phyloP scores from a whole-genome alignment of 2,329 filamentous ascomycete species.

The Gaeumannomyces tritici region DNA sequence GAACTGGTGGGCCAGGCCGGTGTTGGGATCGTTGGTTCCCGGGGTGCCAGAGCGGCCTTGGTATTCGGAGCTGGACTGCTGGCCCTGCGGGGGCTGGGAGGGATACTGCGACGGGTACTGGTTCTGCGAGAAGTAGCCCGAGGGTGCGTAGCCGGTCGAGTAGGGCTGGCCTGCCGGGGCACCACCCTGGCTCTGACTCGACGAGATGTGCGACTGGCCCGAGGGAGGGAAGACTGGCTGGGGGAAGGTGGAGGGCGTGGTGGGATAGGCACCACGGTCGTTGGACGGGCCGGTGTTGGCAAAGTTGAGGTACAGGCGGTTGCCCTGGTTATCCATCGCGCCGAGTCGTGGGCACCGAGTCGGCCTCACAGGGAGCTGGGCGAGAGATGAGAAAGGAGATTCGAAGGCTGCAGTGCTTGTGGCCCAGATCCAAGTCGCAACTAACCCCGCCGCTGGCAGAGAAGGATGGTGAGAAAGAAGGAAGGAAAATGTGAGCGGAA shows the following conservation, averaged over 20 bases:
- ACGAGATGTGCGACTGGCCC: constrained; percentile 22
- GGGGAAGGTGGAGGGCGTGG: constrained; percentile 91
- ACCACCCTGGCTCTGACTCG: constrained; percentile 20
- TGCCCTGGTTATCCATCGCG: constrained; percentile 48
- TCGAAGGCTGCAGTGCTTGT: not conserved
- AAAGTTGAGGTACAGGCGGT: constrained; percentile 57
- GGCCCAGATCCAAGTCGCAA: not conserved
- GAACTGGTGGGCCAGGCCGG: constrained; percentile 89
- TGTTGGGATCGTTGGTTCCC: constrained; percentile 71
- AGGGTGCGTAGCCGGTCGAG: constrained; percentile 30
- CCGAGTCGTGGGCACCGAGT: constrained; percentile 5
- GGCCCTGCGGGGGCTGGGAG: constrained; percentile 29
- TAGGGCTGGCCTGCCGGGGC: constrained; percentile 38
- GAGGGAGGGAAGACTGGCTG: constrained; percentile 64
- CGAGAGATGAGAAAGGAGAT: not conserved
- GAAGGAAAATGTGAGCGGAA: not conserved
- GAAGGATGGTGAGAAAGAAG: not conserved
- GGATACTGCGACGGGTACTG: constrained; percentile 18
- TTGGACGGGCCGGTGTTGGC: constrained; percentile 37
- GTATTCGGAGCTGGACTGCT: constrained; percentile 29
- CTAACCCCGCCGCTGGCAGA: not conserved
- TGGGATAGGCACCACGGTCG: constrained; percentile 66
- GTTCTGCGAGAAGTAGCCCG: constrained; percentile 53
- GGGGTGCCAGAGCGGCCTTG: constrained; percentile 48
- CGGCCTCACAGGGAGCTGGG: not conserved